Evolutionary conservation across 345 rosid species (phyloP), one percentile per base, ranked within the genome.

Genomic region (Sisymbrium altissimum): DNA sequence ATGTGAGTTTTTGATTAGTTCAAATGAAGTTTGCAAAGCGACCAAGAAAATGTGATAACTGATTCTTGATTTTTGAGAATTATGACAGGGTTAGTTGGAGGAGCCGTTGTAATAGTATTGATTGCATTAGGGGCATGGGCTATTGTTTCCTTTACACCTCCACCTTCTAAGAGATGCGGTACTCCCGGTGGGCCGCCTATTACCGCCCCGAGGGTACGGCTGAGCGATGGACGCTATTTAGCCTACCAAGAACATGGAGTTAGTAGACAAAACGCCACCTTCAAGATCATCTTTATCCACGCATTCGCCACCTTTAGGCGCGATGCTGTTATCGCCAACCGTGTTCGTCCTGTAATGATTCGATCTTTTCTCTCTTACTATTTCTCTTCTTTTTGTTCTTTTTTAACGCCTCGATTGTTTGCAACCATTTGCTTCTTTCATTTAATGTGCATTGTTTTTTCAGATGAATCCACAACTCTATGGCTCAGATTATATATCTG

Each of bases 211-310:
- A 80, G 93, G 78, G 80, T 83, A 71, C 79, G 78, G 73, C 85
- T 88, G 14, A 72, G 76, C 61, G 87, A 86, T 76, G 88, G 93
- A 18, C 86, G 93, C 61, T 64, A 78, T 62, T 76, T 88, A 27
- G 87, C 90, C 52, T 86, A 86, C 76, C 58, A 78, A 75, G 93
- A 88, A 69, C 59, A 82, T 39, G 91, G 91, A 52, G 81, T 71
- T 43, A 79, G 86, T 15, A 86, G 74, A 75, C 82, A 82, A 19
- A 57, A 39, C 6, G 89, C 94, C 49, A 88, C 74, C 57, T 63
- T 76, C 80, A 88, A 81, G 69, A 76, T 86, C 66, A 64, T 88
- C 36, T 85, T 30, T 29, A 72, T 84, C 41, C 91, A 86, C 29
- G 84, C 86, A 10, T 75, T 81, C 38, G 82, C 76, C 48, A 74